Percentiles rank a stretch among this genome's conserved stretches.
phyloP scores from a whole-genome alignment of 345 rosid genomes.

The Syzygium jambos region DNA sequence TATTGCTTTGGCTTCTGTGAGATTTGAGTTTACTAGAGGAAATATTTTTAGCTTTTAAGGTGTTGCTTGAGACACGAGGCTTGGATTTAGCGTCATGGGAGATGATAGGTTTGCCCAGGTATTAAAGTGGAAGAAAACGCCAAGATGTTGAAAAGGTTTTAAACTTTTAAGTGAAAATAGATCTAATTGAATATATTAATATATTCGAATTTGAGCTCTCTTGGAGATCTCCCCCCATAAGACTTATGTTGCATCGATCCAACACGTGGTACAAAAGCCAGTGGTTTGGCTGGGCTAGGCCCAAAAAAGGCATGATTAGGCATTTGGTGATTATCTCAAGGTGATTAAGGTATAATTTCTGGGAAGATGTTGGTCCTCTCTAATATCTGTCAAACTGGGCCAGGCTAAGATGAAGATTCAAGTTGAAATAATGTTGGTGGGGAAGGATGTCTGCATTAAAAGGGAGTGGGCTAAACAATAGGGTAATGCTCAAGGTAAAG shows the following conservation, averaged over 20 bases:
- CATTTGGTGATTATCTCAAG: background rate
- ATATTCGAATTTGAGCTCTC: background rate
- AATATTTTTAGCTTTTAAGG: background rate
- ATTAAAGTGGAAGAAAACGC: background rate
- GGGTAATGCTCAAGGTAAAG: background rate
- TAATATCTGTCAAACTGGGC: background rate
- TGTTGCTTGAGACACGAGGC: background rate
- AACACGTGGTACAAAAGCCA: background rate
- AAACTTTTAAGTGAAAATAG: rapidly evolving
- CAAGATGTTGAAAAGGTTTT: background rate
- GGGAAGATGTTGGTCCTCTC: background rate
- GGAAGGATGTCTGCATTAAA: background rate
- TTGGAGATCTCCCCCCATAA: background rate
- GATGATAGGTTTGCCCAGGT: background rate
- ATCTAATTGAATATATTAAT: background rate
- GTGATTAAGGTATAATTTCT: background rate
- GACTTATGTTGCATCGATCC: background rate
- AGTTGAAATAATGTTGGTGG: background rate
- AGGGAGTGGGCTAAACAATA: background rate
- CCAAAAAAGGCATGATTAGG: background rate
- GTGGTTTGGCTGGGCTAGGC: background rate
- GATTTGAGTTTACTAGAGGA: background rate
- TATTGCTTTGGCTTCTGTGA: background rate
- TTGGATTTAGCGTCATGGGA: background rate
- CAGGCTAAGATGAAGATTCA: background rate